A percentile compares a stretch with the other conserved stretches of the same genome.
phyloP scores from a whole-genome alignment of 176 grass and related monocot species.

The Tillandsia leiboldiana region DNA sequence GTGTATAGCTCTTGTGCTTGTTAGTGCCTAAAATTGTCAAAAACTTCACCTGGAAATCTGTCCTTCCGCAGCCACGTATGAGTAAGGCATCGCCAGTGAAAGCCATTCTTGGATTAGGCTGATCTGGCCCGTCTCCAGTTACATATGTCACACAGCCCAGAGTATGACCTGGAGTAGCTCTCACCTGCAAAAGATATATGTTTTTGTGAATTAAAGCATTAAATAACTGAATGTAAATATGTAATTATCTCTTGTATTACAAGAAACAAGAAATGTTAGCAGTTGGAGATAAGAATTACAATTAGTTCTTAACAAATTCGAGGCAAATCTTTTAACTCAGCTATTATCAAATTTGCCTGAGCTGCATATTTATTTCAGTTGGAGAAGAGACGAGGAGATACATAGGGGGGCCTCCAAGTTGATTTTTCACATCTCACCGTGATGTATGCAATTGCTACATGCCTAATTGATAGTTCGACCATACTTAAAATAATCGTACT shows the following conservation, averaged over 20 bases:
- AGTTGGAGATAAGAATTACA: too few relatives aligned
- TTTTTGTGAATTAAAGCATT: constrained; percentile 14
- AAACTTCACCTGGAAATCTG: constrained; percentile 83
- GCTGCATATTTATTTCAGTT: too few relatives aligned
- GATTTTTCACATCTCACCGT: too few relatives aligned
- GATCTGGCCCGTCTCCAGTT: constrained; percentile 60
- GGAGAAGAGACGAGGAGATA: too few relatives aligned
- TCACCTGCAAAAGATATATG: constrained; percentile 37
- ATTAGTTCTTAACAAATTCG: too few relatives aligned
- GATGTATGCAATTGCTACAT: too few relatives aligned
- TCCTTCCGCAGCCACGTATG: constrained; percentile 88
- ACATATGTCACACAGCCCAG: constrained; percentile 86
- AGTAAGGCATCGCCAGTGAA: constrained; percentile 91
- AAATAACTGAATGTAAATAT: neutral
- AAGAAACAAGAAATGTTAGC: neutral
- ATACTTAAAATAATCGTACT: too few relatives aligned
- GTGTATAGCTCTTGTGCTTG: neutral
- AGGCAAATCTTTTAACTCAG: too few relatives aligned
- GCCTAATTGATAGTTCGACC: too few relatives aligned
- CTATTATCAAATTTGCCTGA: too few relatives aligned
- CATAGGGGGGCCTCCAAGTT: too few relatives aligned
- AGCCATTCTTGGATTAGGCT: constrained; percentile 80
- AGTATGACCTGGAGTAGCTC: constrained; percentile 91
- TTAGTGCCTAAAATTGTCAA: neutral
- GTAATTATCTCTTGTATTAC: neutral